phyloP scores from a whole-genome alignment of 1,139 yeast genomes.

The Yamadazyma jaroonii region DNA sequence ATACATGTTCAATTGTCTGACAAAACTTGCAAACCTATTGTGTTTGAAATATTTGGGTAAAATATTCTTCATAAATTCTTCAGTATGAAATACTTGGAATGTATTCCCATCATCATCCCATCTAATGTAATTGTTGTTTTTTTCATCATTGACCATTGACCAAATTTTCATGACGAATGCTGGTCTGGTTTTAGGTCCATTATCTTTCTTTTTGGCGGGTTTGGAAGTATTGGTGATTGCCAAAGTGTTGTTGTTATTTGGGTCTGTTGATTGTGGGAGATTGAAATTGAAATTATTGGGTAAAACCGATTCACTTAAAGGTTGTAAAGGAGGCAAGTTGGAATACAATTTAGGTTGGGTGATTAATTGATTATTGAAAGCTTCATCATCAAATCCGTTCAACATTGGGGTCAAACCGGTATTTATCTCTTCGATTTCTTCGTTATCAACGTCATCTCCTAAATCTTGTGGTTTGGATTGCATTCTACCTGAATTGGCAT shows the following conservation, averaged over 20 bases:
- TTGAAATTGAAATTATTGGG: conserved; percentile 16
- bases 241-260: not conserved
- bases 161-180: conserved; percentile 91
- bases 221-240: not conserved
- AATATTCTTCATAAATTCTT: conserved; percentile 78
- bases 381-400: conserved; percentile 6
- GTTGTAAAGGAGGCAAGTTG: conserved; percentile 31
- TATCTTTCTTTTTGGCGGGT: conserved; percentile 23
- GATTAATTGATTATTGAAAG: conserved; percentile 13
- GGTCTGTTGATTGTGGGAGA: not conserved
- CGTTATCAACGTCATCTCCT: not conserved
- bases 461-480: too few species aligned
- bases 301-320: conserved; percentile 35
- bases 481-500: not conserved
- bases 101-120: conserved; percentile 88
- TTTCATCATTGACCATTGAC: conserved; percentile 88
- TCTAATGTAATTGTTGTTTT: conserved; percentile 64
- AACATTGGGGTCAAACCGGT: conserved; percentile 4
- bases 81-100: conserved; percentile 81
- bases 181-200: conserved; percentile 53
- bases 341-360: conserved; percentile 16
- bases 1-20: conserved; percentile 92
- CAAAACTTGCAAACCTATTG: conserved; percentile 90
- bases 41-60: conserved; percentile 92
- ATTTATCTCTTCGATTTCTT: conserved; percentile 4